Base-by-base conservation (phyloP, 805 yeast species). In the Debaryomyces prosopidis region DNA sequence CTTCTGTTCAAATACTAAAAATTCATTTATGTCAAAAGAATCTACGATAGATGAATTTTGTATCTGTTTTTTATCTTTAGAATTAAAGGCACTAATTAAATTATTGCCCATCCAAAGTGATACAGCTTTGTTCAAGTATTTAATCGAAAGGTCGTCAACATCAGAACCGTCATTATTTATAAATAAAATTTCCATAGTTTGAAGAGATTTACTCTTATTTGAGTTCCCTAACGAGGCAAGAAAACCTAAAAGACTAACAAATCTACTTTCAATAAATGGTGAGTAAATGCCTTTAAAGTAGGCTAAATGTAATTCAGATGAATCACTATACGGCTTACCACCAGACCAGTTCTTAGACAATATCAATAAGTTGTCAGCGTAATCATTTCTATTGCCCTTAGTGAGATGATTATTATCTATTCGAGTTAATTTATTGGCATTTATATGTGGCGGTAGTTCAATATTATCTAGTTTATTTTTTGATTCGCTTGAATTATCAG, bases 371-470 rank as follows among this genome's bases (percentile, higher is more conserved):
- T 49, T 47, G 3, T 62, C 46, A 5, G 59, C 17, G 23, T 53
- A 48, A 2, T 41, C 36, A 15, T 28, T 32, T 14, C 50, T 51
- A n/a, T 39, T 46, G 3, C 6, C 11, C 8, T 30, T 30, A n/a
- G 33, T 12, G 7, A n/a, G 14, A 10, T 10, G 26, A 12, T 30
- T 30, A 2, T 30, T 14, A 3, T 44, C 34, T 14, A 42, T 11
- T 12, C 47, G 56, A 1, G 59, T 50, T 7, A 72, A 50, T 19
- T 60, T 62, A 12, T 48, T 56, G 2, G 70, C 69, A 47, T 72
- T 62, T 12, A 72, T 65, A 36, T 61, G 58, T 3, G 69, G 62
- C 1, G 77, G 77, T 17, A 72, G 55, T 36, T 66, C 63, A 15
- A 72, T 60, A 17, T 64, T 54, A 40, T 71, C 75, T 5, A 68